Base-by-base conservation (phyloP, 768 basidiomycete genomes). In the Nidularia pulvinata region DNA sequence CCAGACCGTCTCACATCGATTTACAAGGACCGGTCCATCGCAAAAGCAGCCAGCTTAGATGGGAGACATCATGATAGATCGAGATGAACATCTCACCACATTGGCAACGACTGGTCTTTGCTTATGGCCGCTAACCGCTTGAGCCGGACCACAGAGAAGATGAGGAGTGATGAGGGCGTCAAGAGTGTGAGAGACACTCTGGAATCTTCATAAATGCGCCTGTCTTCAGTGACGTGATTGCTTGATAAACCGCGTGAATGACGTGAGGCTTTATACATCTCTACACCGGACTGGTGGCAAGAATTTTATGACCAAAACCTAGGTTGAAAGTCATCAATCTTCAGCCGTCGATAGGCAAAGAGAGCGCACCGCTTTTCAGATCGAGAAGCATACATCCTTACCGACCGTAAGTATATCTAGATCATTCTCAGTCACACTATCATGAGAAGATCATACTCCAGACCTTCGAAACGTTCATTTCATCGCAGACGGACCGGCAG, bases 191-290 rank as follows among this genome's bases (percentile, higher is more conserved):
- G 45, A 46, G 45, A 33, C n/a, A 25, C 30, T 16, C 2, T 11
- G 22, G 34, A 32, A 34, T 53, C 36, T 52, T 33, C 55, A 53
- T 49, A 46, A 60, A 52, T 56, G 47, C 58, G 55, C 59, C 57
- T 51, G 57, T 56, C 56, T 45, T 46, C 16, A 30, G 48, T 61
- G 63, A 65, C 58, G 59, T 61, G 61, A 65, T 53, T 9, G 57
- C 46, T 53, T 54, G 49, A 62, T 59, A 55, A 35, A 55, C 19
- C 52, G 56, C 55, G 50, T 44, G 54, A 49, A 34, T 39, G 42
- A 33, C 22, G 45, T 16, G 43, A 33, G 30, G 32, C 37, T 53
- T 22, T 36, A 43, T 53, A 53, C 22, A 46, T 36, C 25, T 46
- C 33, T 47, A n/a, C 53, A 33, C 42, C 44, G 30, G 22, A 46